Conservation (phyloP, 192 early-diverging fungal genomes). For the Spizellomyces punctatus region DNA sequence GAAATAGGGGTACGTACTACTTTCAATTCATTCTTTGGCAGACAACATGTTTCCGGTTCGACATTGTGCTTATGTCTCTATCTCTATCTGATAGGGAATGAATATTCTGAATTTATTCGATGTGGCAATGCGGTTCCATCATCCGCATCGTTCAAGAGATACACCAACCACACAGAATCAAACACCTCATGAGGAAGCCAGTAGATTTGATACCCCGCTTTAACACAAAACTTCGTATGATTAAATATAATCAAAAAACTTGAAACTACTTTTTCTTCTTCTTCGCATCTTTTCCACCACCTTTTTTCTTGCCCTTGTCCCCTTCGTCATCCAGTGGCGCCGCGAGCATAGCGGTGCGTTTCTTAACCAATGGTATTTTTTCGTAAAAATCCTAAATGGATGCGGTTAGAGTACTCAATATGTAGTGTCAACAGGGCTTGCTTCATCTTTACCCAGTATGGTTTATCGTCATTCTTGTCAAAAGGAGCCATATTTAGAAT, state of each 20-base stretch:
- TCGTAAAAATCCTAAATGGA: constrained; percentile 52
- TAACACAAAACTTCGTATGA: too few relatives aligned
- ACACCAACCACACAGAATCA: too few relatives aligned
- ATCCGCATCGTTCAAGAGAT: background rate
- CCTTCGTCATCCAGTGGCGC: constrained; percentile 47
- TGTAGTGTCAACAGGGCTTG: background rate
- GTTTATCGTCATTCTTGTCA: constrained; percentile 49
- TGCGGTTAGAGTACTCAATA: background rate
- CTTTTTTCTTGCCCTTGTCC: constrained; percentile 39
- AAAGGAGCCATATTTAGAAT: constrained; percentile 46
- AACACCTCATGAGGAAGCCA: too few relatives aligned
- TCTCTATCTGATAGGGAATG: too few relatives aligned
- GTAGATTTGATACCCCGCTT: too few relatives aligned
- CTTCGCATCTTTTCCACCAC: constrained; percentile 30
- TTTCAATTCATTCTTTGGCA: background rate
- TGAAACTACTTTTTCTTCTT: constrained; percentile 36
- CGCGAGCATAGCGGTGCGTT: constrained; percentile 43
- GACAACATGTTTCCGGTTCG: too few relatives aligned
- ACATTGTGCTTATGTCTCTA: too few relatives aligned
- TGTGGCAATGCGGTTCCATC: constrained; percentile 40
- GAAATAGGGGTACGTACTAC: constrained; percentile 22
- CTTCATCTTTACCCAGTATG: constrained; percentile 42
- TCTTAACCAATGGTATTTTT: constrained; percentile 52
- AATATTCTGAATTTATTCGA: constrained; percentile 63
- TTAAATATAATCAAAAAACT: background rate